These are phyloP conservation scores for Plasmodium inui DNA, from an alignment of 169 alveolate species.

Conservation along the genomic window DNA sequence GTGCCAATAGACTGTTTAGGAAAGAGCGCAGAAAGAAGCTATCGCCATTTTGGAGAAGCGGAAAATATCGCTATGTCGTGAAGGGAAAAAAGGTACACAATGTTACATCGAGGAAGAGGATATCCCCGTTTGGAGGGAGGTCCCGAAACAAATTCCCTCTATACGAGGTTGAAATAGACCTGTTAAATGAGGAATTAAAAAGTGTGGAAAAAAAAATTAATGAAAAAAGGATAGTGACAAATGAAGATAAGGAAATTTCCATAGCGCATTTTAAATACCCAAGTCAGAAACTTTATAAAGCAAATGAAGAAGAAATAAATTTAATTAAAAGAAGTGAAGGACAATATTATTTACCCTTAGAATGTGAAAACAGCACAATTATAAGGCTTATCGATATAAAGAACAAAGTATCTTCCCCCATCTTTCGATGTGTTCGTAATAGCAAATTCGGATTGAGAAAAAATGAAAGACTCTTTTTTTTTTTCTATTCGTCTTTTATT, in stretches of 20 bases:
- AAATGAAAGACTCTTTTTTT: conserved; percentile 82
- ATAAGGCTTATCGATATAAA: conserved; percentile 83
- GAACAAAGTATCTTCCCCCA: conserved; percentile 86
- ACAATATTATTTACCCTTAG: conserved; percentile 83
- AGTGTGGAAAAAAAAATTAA: conserved; percentile 51
- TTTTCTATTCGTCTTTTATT: conserved; percentile 76
- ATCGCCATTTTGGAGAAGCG: conserved; percentile 16
- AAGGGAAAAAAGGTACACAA: neutral
- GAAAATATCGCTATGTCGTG: neutral
- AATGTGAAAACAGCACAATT: conserved; percentile 86
- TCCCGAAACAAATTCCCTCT: neutral
- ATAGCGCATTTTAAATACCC: conserved; percentile 61
- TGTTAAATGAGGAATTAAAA: conserved; percentile 70
- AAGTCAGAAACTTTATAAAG: conserved; percentile 80
- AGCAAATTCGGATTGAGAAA: conserved; percentile 90
- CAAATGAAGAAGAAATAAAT: conserved; percentile 77
- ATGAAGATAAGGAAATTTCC: conserved; percentile 17
- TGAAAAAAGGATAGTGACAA: conserved; percentile 11
- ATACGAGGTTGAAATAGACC: conserved; percentile 26
- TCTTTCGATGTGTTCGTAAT: conserved; percentile 80
- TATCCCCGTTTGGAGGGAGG: neutral
- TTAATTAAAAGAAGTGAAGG: conserved; percentile 75
- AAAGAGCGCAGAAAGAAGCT: neutral
- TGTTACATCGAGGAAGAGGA: conserved; percentile 13
- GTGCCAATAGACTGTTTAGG: conserved; percentile 4